Conservation (phyloP, 2,329 filamentous ascomycete species). For the Hypoxylon sp. region DNA sequence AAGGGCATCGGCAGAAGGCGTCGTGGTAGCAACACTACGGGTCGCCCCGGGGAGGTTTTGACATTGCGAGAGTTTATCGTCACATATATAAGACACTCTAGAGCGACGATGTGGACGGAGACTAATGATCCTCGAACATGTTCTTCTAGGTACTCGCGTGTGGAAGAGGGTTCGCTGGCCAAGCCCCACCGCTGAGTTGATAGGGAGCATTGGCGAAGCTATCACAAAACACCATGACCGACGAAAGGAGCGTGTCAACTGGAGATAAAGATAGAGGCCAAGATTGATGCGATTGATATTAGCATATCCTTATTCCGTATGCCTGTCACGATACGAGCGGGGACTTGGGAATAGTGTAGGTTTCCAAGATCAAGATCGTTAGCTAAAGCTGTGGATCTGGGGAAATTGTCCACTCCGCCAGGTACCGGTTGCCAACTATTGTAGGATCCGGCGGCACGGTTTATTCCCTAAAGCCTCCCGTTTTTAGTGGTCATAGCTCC, state of each 20-base stretch:
- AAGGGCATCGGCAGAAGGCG: slow-evolving; percentile 8
- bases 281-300: slow-evolving; percentile 3
- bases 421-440: too few species aligned
- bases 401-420: neutral
- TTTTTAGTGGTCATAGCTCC: slow-evolving; percentile 4
- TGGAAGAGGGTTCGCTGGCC: slow-evolving; percentile 43
- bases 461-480: neutral
- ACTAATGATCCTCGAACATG: slow-evolving; percentile 44
- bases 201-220: slow-evolving; percentile 39
- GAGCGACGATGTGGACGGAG: slow-evolving; percentile 43
- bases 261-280: neutral
- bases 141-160: slow-evolving; percentile 39
- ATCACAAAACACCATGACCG: slow-evolving; percentile 16
- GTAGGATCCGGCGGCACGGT: neutral
- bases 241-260: neutral
- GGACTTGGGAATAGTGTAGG: slow-evolving; percentile 5
- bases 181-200: slow-evolving; percentile 38
- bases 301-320: neutral
- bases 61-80: neutral
- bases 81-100: slow-evolving; percentile 2
- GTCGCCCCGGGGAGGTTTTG: neutral
- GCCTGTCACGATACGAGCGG: slow-evolving; percentile 14
- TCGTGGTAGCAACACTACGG: slow-evolving; percentile 24
- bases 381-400: neutral
- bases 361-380: neutral